Base-by-base conservation (phyloP, 2,329 filamentous ascomycete species). In the Pseudopithomyces maydicus region DNA sequence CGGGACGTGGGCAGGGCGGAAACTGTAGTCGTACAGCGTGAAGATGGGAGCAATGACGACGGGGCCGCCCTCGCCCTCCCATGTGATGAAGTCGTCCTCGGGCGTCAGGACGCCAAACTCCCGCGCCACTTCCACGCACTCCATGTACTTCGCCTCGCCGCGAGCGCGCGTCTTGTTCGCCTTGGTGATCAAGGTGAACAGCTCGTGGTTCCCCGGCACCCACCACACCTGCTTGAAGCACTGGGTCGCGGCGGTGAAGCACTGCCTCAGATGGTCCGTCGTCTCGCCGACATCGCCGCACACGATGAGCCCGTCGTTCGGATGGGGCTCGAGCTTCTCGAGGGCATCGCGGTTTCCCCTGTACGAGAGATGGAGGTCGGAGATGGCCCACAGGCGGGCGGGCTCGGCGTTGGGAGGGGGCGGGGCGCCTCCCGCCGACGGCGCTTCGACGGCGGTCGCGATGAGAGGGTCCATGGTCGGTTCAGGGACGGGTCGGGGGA, bases 1-100 rank as follows among this genome's bases (percentile, higher is more conserved):
- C 23, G 74, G 71, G 8, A 86, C 78, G 44, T 82, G 63, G 1
- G 69, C 74, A 0, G 84, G 84, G 0, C 83, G 76, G 69, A 85
- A 86, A 58, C 78, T 82, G 71, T 86, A 86, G 71, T 86, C 84
- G 74, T 86, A 86, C 14, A 86, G 74, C 0, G 84, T 85, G 75
- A 86, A 86, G 48, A 85, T 79, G 32, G 82, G 84, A 32, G 81
- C 82, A 39, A 86, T 78, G 36, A 86, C 57, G 6, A 74, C 81
- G 5, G 79, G 79, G 3, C 76, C 76, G 20, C 79, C 80, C 7
- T 79, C 77, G n/a, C 81, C 83, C 4, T 84, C 77, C 83, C 83
- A 86, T 20, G 79, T 71, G 33, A 77, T 74, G 62, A 77, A 86
- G 5, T 83, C 81, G 65, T 86, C 84, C 64, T 85, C 83, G 11